Percentiles rank a stretch among this genome's conserved stretches.
Conservation (phyloP, 441 rosid genomes). For the Populus tomentosa region DNA sequence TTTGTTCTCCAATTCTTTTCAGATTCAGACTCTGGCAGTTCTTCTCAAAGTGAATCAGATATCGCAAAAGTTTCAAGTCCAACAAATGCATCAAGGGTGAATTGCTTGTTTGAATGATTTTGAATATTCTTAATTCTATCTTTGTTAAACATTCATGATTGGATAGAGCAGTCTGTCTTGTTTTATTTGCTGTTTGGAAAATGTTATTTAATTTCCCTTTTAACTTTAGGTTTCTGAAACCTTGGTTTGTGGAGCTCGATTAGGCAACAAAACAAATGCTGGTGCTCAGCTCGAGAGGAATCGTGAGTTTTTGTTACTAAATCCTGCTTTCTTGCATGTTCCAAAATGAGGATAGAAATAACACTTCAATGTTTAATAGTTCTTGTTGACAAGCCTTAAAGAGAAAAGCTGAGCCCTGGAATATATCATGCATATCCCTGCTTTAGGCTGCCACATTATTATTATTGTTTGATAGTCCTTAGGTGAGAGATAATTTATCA, state of each 20-base stretch:
- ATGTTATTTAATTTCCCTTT: not conserved
- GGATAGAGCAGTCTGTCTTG: not conserved
- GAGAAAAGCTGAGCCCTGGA: too few species aligned
- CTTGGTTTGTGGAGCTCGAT: conserved; percentile 36
- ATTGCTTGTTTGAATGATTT: not conserved
- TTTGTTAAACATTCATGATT: not conserved
- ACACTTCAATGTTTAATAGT: not conserved
- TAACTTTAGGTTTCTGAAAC: conserved; percentile 38
- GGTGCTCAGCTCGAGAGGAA: conserved; percentile 38
- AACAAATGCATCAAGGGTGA: conserved; percentile 38
- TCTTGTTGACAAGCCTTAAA: not conserved
- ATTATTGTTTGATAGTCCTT: too few species aligned
- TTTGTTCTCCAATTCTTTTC: conserved; percentile 19
- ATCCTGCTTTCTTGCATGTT: conserved; percentile 8
- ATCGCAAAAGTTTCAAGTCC: conserved; percentile 40
- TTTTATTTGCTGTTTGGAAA: not conserved
- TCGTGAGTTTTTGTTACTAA: conserved; percentile 46
- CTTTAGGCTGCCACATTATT: too few species aligned
- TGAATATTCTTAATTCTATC: too few species aligned
- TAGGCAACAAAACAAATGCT: conserved; percentile 34
- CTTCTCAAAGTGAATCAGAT: conserved; percentile 52
- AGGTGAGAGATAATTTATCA: too few species aligned
- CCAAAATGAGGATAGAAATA: not conserved
- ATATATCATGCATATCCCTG: too few species aligned
- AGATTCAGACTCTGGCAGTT: conserved; percentile 57